Percentiles rank a stretch among this genome's conserved stretches.
These are phyloP conservation scores for Pestalotiopsis fici DNA, from an alignment of 2,329 filamentous ascomycete species.

Conservation along the genomic window DNA sequence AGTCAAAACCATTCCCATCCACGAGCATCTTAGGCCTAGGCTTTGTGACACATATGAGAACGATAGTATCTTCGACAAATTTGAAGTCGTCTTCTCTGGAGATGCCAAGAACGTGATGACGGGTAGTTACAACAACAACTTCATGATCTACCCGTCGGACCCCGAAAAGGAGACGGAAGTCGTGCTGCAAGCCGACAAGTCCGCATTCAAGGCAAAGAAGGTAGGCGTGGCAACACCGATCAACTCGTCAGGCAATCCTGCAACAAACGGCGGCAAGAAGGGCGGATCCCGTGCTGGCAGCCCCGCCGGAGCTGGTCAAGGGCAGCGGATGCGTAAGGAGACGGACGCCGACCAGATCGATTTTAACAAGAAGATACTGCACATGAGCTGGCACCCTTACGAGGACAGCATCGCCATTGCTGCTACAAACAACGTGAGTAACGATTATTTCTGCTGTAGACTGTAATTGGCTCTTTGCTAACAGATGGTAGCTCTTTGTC, in stretches of 20 bases:
- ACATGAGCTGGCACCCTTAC: constrained; percentile 99
- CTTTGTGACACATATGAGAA: constrained; percentile 99
- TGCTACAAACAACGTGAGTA: constrained; percentile 96
- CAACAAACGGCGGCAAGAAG: constrained; percentile 79
- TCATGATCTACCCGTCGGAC: constrained; percentile 99
- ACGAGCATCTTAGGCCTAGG: constrained; percentile 91
- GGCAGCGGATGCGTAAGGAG: constrained; percentile 96
- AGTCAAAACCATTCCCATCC: constrained; percentile 97
- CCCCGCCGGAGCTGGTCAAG: constrained; percentile 77
- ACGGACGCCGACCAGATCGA: constrained; percentile 99
- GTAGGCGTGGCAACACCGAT: constrained; percentile 97
- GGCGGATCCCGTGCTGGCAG: constrained; percentile 84
- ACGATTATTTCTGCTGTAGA: neutral
- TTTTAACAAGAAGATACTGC: constrained; percentile 99
- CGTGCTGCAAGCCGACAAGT: constrained; percentile 96
- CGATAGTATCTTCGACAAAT: constrained; percentile 99
- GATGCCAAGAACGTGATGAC: constrained; percentile 99
- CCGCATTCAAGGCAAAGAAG: constrained; percentile 99
- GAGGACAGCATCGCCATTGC: constrained; percentile 99
- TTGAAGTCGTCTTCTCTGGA: constrained; percentile 97
- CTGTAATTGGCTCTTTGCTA: constrained; percentile 16
- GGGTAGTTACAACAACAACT: constrained; percentile 99
- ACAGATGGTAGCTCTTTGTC: constrained; percentile 65
- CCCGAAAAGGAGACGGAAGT: constrained; percentile 96
- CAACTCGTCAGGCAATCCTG: constrained; percentile 77